These are phyloP conservation scores for Globisporangium mamillatum DNA, from an alignment of 352 stramenopile genomes.

Conservation along the genomic window DNA sequence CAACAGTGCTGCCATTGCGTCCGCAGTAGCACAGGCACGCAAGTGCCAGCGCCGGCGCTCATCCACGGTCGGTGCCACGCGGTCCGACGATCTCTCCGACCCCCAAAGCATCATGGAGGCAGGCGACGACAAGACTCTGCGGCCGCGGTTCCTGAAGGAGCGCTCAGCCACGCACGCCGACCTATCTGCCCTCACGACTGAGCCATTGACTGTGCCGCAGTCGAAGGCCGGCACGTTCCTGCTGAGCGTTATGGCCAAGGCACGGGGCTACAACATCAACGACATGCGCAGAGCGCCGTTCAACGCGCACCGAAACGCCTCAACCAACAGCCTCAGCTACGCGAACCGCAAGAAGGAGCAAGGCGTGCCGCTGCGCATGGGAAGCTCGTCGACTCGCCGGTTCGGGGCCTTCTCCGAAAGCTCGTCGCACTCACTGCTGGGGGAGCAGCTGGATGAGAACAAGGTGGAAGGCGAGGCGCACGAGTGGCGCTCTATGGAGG, in stretches of 20 bases:
- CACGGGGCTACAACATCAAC: conserved; percentile 15
- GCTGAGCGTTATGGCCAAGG: conserved; percentile 41
- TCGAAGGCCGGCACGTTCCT: conserved; percentile 65
- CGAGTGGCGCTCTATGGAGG: conserved; percentile 12
- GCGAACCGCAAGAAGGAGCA: conserved; percentile 26
- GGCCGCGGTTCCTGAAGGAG: conserved; percentile 52
- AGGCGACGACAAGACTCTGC: conserved; percentile 36
- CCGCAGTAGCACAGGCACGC: background rate
- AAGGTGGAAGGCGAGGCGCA: conserved; percentile 9
- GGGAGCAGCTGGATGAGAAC: conserved; percentile 21
- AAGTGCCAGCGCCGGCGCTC: conserved; percentile 12
- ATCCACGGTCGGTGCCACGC: background rate
- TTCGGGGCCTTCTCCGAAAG: conserved; percentile 6
- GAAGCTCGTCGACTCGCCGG: conserved; percentile 14
- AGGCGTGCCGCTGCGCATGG: conserved; percentile 27
- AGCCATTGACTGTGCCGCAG: conserved; percentile 27
- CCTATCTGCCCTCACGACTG: conserved; percentile 9
- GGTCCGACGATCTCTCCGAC: conserved; percentile 10
- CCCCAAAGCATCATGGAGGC: conserved; percentile 13
- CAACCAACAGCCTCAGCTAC: conserved; percentile 31
- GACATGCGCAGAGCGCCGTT: conserved; percentile 22
- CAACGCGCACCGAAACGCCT: conserved; percentile 20
- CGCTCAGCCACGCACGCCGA: conserved; percentile 45
- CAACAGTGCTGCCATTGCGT: background rate
- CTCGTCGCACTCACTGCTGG: conserved; percentile 12